Conservation (phyloP, 495 filamentous ascomycete genomes). For the Xylaria intraflava region DNA sequence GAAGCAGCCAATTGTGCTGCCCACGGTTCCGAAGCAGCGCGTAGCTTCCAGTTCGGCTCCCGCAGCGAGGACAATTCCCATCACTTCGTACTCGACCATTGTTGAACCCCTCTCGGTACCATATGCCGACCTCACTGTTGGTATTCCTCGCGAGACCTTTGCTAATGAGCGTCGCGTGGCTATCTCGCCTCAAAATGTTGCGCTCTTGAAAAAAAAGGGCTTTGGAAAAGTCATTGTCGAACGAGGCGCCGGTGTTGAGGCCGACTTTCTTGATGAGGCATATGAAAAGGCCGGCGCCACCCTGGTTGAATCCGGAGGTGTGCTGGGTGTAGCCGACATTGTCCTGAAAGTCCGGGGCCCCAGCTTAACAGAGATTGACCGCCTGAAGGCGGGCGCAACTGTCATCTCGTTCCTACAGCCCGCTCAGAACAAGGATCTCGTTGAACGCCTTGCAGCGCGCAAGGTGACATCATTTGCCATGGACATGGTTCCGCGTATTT, state of each 20-base stretch:
- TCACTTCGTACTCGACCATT: conserved; percentile 26
- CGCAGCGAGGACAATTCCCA: conserved; percentile 12
- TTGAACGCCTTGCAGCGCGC: conserved; percentile 57
- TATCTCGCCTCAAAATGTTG: conserved; percentile 72
- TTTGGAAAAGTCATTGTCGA: conserved; percentile 67
- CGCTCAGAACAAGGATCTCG: conserved; percentile 59
- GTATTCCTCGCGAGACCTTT: conserved; percentile 63
- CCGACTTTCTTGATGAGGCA: conserved; percentile 63
- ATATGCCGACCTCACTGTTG: conserved; percentile 61
- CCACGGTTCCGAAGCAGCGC: conserved; percentile 16
- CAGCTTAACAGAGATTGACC: conserved; percentile 55
- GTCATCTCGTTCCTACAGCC: conserved; percentile 72
- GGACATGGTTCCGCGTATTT: conserved; percentile 80
- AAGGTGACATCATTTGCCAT: conserved; percentile 70
- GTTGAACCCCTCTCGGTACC: conserved; percentile 48
- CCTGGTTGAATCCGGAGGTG: conserved; percentile 51
- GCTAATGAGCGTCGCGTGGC: conserved; percentile 71
- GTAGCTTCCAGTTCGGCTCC: conserved; percentile 11
- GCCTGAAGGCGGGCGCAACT: conserved; percentile 55
- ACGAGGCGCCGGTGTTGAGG: conserved; percentile 63
- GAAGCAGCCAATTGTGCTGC: conserved; percentile 21
- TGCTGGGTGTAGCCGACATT: conserved; percentile 67
- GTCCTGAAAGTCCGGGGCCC: conserved; percentile 73
- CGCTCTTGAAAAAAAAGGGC: conserved; percentile 70
- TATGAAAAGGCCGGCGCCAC: conserved; percentile 69